These are phyloP conservation scores for Didymella glomerata DNA, from an alignment of 2,329 filamentous ascomycete genomes.

Conservation along the genomic window DNA sequence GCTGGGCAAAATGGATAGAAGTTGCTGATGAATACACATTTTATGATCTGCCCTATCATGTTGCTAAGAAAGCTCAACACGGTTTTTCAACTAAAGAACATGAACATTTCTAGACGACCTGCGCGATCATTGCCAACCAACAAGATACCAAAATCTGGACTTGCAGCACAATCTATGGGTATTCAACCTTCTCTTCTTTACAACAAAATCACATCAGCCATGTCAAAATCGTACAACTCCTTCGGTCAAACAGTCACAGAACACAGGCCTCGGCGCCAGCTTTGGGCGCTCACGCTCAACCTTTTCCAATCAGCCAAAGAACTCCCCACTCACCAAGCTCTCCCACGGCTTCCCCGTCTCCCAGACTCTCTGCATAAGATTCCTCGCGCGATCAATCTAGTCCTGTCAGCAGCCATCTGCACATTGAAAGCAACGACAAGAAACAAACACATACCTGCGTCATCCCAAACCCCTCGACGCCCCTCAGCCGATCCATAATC, in stretches of 20 bases:
- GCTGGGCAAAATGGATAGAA: conserved; percentile 7
- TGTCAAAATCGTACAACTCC: not conserved
- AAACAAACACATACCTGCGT: conserved; percentile 67
- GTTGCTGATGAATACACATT: conserved; percentile 13
- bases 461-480: conserved; percentile 77
- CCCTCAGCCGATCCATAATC: conserved; percentile 71
- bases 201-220: not conserved
- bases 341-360: conserved; percentile 74
- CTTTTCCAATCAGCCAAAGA: conserved; percentile 62
- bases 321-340: conserved; percentile 70
- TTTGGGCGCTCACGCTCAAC: not conserved
- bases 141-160: not conserved
- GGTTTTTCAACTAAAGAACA: not conserved
- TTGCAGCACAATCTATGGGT: conserved; percentile 11
- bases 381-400: conserved; percentile 67
- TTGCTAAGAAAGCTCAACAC: not conserved
- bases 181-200: not conserved
- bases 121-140: not conserved
- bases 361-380: conserved; percentile 75
- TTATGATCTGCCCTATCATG: not conserved
- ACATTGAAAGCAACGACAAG: no score
- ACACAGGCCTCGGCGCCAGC: not conserved
- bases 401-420: conserved; percentile 6
- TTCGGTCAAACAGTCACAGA: not conserved
- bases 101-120: not conserved